These are phyloP conservation scores for Ammopiptanthus mongolicus DNA, from an alignment of 306 rosid genomes.

Conservation along the genomic window DNA sequence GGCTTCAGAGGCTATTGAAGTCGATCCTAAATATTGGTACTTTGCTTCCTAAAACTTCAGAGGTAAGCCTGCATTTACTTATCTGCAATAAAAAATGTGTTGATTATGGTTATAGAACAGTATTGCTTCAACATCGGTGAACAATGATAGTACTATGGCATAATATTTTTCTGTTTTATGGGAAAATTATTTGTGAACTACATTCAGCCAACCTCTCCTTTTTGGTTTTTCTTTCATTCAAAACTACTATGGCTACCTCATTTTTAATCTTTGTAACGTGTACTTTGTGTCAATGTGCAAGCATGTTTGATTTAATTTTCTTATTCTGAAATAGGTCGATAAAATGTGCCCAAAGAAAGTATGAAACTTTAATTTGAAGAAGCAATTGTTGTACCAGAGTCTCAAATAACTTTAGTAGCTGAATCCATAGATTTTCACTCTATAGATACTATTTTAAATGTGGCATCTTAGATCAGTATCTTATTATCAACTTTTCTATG, in stretches of 20 bases:
- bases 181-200: no score
- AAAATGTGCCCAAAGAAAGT: conserved; percentile 83
- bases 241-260: no score
- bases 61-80: conserved; percentile 5
- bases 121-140: no score
- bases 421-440: conserved; percentile 69
- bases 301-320: no score
- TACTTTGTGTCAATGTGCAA: no score
- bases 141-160: neutral
- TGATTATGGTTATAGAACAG: conserved; percentile 26
- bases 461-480: conserved; percentile 1
- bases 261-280: no score
- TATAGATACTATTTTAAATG: conserved; percentile 57
- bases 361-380: conserved; percentile 93
- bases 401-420: conserved; percentile 55
- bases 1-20: conserved; percentile 86
- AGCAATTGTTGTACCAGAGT: conserved; percentile 73
- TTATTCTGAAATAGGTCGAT: conserved; percentile 73
- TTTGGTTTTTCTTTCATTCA: no score
- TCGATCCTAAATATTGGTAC: conserved; percentile 87
- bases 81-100: neutral
- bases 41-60: conserved; percentile 7
- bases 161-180: neutral
- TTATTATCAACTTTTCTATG: neutral
- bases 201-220: neutral